Evolutionary conservation across 2,329 filamentous ascomycete species (phyloP), one percentile per base, ranked within the genome.

Genomic region (Aspergillus versicolor): DNA sequence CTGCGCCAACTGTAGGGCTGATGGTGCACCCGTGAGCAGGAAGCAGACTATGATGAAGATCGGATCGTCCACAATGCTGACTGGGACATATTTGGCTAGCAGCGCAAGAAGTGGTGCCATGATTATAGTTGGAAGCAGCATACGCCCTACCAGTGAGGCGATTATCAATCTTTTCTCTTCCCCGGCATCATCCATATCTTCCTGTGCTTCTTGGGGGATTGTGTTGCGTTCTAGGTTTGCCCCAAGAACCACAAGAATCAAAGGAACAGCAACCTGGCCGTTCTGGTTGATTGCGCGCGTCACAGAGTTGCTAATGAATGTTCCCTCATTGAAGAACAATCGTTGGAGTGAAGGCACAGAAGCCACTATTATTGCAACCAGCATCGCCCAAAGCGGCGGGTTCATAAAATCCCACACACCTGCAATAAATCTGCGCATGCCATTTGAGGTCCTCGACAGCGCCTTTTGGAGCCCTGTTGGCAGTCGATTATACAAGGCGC

Each of bases 1-100:
- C 77, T 99, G 94, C 6, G 94, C 93, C 69, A 99, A 79, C 77
- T 99, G 94, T 62, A 99, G 81, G 24, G 94, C 94, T 61, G 89
- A 95, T 5, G 94, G 94, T 3, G 94, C 94, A 37, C 94, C 94
- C 0, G 91, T 93, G 64, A 99, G 88, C 63, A 99, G 81, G 82
- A 97, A 99, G 77, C 92, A 97, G 37, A 99, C 94, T 65, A 99
- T 91, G 65, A 99, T 88, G 74, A 99, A 99, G 67, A 99, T 99
- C 9, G 94, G 94, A 70, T 99, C 94, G 71, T 95, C 94, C 34
- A 99, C 81, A 66, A 99, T 97, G 79, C 90, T 95, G 69, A 99
- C 84, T 3, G 91, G 91, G 24, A 96, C 84, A 69, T 88, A 97
- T 72, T 97, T 97, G 58, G 94, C 94, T 45, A 89, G 83, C 15